A percentile compares a stretch with the other conserved stretches of the same genome.
Conservation (phyloP, 1,284 basidiomycete species). For the Ustilago nuda region DNA sequence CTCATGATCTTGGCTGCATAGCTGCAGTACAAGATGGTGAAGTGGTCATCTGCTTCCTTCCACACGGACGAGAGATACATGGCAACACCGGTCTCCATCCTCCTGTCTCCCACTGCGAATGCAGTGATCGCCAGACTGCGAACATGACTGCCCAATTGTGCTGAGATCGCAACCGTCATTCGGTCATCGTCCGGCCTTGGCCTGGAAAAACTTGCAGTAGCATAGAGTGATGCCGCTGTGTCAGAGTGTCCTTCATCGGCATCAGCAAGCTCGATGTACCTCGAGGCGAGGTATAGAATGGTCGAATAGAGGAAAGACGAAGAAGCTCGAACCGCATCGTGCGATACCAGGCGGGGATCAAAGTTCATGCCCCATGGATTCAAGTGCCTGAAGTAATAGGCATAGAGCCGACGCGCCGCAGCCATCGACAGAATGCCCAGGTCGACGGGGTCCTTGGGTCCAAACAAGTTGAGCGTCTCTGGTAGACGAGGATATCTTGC, state of each 20-base stretch:
- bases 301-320: slow-evolving; percentile 48
- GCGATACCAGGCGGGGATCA: slow-evolving; percentile 38
- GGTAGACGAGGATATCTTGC: slow-evolving; percentile 42
- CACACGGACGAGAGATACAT: slow-evolving; percentile 51
- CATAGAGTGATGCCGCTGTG: slow-evolving; percentile 10
- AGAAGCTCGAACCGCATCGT: slow-evolving; percentile 42
- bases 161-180: slow-evolving; percentile 27
- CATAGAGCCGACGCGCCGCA: slow-evolving; percentile 34
- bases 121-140: slow-evolving; percentile 38
- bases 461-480: slow-evolving; percentile 34
- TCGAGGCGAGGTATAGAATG: slow-evolving; percentile 43
- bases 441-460: slow-evolving; percentile 42
- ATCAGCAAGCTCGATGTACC: slow-evolving; percentile 45
- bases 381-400: slow-evolving; percentile 46
- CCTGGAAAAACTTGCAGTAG: slow-evolving; percentile 8
- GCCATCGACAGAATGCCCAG: slow-evolving; percentile 41
- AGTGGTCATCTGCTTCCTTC: slow-evolving; percentile 55
- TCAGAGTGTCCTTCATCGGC: slow-evolving; percentile 14
- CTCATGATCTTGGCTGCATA: slow-evolving; percentile 56
- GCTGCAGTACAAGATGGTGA: slow-evolving; percentile 50
- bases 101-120: slow-evolving; percentile 40
- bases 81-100: slow-evolving; percentile 48
- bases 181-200: slow-evolving; percentile 27
- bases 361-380: slow-evolving; percentile 53
- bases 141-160: slow-evolving; percentile 41